Evolutionary conservation across 768 basidiomycete species (phyloP).

Genomic region (Clitopilus passeckerianus): DNA sequence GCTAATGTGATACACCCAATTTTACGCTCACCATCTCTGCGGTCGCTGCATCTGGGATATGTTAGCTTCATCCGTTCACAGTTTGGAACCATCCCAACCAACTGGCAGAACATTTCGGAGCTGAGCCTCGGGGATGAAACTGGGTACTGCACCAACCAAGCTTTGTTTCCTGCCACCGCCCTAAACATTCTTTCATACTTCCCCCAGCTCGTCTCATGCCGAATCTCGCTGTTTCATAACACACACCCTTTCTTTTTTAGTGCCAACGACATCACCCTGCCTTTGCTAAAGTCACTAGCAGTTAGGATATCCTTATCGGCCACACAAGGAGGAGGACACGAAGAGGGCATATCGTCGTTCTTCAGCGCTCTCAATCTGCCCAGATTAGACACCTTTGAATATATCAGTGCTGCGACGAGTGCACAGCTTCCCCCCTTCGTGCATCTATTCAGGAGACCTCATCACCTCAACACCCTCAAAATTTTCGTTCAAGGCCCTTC

Average conservation of each 20-base stretch:
- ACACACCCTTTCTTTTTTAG: background rate
- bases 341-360: background rate
- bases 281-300: background rate
- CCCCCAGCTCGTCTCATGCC: background rate
- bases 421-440: background rate
- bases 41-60: background rate
- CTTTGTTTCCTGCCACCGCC: background rate
- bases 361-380: background rate
- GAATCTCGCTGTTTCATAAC: background rate
- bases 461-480: background rate
- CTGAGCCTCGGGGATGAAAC: background rate
- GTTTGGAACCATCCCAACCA: background rate
- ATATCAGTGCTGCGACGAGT: background rate
- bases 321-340: background rate
- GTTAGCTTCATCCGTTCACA: background rate
- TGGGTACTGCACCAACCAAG: background rate
- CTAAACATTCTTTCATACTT: background rate
- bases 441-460: background rate
- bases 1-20: background rate
- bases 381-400: background rate
- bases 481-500: background rate
- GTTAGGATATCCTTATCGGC: background rate
- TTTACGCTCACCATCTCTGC: background rate
- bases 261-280: background rate
- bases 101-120: background rate